Conservation (phyloP, 169 alveolate species). For the Perkinsus olseni region DNA sequence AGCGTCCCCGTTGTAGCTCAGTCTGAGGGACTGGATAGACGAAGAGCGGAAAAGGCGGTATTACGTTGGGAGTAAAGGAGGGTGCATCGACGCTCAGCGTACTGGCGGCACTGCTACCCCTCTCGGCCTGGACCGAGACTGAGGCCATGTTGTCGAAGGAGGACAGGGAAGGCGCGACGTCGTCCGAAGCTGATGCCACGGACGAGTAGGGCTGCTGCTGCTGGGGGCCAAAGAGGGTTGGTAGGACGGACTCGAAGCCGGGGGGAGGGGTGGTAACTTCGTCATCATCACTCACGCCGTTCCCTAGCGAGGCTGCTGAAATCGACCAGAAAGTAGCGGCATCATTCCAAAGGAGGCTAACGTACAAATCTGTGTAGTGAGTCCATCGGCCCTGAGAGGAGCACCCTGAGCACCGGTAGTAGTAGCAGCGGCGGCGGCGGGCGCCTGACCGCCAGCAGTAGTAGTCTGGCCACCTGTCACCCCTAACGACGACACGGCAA, state of each 20-base stretch:
- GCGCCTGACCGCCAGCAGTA: background rate
- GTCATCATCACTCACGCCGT: background rate
- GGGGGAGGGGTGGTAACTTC: background rate
- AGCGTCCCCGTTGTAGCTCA: background rate
- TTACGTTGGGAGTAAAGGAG: background rate
- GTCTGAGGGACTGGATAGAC: background rate
- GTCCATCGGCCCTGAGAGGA: background rate
- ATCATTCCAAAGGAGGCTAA: background rate
- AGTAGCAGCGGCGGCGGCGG: background rate
- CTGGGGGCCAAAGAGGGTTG: background rate
- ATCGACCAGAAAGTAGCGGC: background rate
- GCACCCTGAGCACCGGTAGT: background rate
- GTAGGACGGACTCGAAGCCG: background rate
- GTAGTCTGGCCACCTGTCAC: too few species aligned
- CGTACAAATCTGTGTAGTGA: background rate
- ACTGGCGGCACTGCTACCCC: background rate
- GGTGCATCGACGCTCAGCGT: background rate
- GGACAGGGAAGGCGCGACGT: background rate
- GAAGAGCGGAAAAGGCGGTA: background rate
- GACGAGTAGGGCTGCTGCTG: background rate
- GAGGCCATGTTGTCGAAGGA: background rate
- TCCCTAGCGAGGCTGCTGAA: background rate
- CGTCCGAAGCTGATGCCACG: background rate
- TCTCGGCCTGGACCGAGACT: background rate
- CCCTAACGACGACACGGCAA: too few species aligned